Conservation (phyloP, 495 filamentous ascomycete species). For the Penicillium dipodomyicola region DNA sequence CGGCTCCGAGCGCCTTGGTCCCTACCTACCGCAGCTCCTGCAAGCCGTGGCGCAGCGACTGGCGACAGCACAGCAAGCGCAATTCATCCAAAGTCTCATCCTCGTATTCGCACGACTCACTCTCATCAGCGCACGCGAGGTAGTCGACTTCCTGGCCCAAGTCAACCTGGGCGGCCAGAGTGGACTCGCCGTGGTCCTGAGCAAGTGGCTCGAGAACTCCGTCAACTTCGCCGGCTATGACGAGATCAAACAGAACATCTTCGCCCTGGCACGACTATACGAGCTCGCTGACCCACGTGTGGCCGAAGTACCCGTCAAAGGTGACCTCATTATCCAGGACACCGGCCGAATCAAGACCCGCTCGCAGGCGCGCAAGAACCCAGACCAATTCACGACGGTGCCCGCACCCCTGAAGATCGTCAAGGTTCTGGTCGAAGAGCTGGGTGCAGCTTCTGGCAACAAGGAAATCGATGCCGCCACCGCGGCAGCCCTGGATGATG, state of each 20-base stretch:
- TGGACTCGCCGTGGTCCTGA: slow-evolving; percentile 81
- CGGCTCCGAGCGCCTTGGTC: slow-evolving; percentile 82
- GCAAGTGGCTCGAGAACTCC: slow-evolving; percentile 96
- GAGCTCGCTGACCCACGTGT: slow-evolving; percentile 81
- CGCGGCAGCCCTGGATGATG: slow-evolving; percentile 53
- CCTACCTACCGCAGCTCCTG: slow-evolving; percentile 85
- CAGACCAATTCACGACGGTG: slow-evolving; percentile 86
- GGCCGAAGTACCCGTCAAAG: slow-evolving; percentile 76
- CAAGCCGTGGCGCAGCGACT: slow-evolving; percentile 85
- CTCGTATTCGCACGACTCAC: slow-evolving; percentile 91
- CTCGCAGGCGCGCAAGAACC: slow-evolving; percentile 78
- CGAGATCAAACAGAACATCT: slow-evolving; percentile 93
- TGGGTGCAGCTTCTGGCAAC: slow-evolving; percentile 59
- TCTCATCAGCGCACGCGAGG: slow-evolving; percentile 78
- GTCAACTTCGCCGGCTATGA: slow-evolving; percentile 95
- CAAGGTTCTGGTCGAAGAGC: slow-evolving; percentile 91
- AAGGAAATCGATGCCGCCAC: slow-evolving; percentile 54
- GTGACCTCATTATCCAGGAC: slow-evolving; percentile 80
- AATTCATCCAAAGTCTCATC: slow-evolving; percentile 89
- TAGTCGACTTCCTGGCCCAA: slow-evolving; percentile 84
- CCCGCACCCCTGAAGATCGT: slow-evolving; percentile 88
- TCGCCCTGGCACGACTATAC: slow-evolving; percentile 86
- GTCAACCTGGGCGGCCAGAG: slow-evolving; percentile 69
- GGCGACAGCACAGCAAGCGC: slow-evolving; percentile 72
- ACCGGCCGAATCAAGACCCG: slow-evolving; percentile 89